Evolutionary conservation across 2,329 filamentous ascomycete genomes (phyloP).

Genomic region (Fusarium pseudocircinatum): DNA sequence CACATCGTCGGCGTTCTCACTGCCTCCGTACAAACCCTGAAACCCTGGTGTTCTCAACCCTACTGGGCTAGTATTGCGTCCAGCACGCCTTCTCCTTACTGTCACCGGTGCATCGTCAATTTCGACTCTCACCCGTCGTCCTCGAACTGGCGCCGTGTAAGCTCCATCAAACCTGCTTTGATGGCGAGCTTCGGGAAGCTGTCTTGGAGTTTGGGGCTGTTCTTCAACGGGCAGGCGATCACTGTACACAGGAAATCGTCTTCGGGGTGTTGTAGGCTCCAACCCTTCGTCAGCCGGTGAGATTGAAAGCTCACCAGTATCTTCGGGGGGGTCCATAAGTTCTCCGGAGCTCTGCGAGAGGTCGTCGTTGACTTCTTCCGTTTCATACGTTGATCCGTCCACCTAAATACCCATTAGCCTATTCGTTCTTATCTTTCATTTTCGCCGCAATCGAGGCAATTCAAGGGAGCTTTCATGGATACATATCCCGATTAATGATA

Average conservation of each 20-base stretch:
- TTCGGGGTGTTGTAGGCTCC: not conserved
- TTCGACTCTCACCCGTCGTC: slow-evolving; percentile 5
- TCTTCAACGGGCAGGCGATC: slow-evolving; percentile 22
- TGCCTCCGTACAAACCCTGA: slow-evolving; percentile 58
- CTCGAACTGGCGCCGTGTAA: slow-evolving; percentile 33
- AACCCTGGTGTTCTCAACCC: slow-evolving; percentile 57
- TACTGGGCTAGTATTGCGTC: slow-evolving; percentile 48
- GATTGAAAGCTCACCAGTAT: not conserved
- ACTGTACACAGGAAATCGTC: slow-evolving; percentile 35
- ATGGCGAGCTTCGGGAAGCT: slow-evolving; percentile 40
- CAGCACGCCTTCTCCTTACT: slow-evolving; percentile 17
- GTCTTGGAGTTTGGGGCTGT: slow-evolving; percentile 38
- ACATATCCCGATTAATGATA: not conserved
- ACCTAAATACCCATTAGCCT: slow-evolving; percentile 11
- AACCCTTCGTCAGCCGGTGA: not conserved
- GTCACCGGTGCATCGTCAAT: not conserved
- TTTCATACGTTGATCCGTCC: not conserved
- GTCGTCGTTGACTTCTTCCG: not conserved
- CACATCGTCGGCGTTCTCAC: slow-evolving; percentile 58
- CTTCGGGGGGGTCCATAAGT: not conserved
- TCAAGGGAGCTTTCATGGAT: not conserved
- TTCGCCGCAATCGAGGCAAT: not conserved
- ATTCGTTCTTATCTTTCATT: not conserved
- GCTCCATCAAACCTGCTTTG: slow-evolving; percentile 36
- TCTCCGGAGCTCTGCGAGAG: not conserved